These are phyloP conservation scores for Fusarium brevicatenulatum DNA, from an alignment of 2,329 filamentous ascomycete species.

Conservation along the genomic window DNA sequence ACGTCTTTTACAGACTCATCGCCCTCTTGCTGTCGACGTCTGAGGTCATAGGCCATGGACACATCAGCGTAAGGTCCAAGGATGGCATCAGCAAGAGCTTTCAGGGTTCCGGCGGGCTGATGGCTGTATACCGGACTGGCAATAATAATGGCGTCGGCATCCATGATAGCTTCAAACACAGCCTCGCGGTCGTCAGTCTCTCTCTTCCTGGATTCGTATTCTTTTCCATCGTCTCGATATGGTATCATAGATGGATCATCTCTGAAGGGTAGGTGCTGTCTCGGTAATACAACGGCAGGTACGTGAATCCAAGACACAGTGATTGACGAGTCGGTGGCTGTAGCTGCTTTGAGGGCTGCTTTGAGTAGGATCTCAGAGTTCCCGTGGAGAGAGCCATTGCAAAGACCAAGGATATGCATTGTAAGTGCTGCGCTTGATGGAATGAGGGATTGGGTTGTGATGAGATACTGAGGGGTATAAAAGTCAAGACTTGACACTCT, in stretches of 20 bases:
- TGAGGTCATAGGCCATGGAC: accelerated
- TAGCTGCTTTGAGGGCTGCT: not conserved
- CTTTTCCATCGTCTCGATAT: not conserved
- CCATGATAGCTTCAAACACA: not conserved
- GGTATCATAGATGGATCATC: not conserved
- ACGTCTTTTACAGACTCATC: not conserved
- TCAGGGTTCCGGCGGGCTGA: not conserved
- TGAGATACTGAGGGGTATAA: not conserved
- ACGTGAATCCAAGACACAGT: not conserved
- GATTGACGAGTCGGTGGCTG: not conserved
- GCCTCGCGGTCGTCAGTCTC: not conserved
- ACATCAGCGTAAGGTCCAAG: not conserved
- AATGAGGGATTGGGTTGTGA: too few relatives aligned
- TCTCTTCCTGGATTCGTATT: accelerated
- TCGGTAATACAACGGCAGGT: accelerated
- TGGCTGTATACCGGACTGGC: not conserved
- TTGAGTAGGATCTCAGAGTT: not conserved
- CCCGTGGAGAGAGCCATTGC: not conserved
- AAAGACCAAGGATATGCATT: not conserved
- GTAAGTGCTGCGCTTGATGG: not conserved
- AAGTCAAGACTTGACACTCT: not conserved
- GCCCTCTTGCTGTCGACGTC: accelerated
- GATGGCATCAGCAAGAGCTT: accelerated
- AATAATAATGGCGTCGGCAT: not conserved
- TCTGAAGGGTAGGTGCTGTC: not conserved